Percentiles rank a stretch among this genome's conserved stretches.
These are phyloP conservation scores for Coemansia sp. DNA, from an alignment of 192 early-diverging fungal species.

Conservation along the genomic window DNA sequence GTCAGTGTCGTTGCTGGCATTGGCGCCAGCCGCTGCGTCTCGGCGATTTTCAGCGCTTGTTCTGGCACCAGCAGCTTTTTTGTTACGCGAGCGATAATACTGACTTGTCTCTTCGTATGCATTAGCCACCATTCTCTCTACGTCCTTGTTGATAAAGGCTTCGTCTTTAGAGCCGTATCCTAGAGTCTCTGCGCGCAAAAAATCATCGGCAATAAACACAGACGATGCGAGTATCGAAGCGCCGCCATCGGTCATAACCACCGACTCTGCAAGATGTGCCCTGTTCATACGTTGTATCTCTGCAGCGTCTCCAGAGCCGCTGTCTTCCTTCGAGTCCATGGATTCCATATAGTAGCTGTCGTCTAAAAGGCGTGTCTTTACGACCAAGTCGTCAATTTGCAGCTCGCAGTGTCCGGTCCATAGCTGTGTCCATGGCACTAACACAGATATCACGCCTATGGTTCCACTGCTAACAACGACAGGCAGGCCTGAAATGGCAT, in stretches of 20 bases:
- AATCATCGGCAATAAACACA: constrained; percentile 86
- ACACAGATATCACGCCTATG: constrained; percentile 69
- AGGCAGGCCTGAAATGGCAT: constrained; percentile 67
- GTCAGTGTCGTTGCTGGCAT: constrained; percentile 18
- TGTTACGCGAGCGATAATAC: constrained; percentile 30
- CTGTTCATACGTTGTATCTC: constrained; percentile 11
- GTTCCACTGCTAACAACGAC: constrained; percentile 68
- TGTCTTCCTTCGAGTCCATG: constrained; percentile 11
- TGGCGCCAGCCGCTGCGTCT: not conserved
- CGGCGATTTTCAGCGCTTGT: not conserved
- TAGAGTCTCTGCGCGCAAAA: constrained; percentile 68
- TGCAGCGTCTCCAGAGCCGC: constrained; percentile 13
- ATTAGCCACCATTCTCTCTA: constrained; percentile 52
- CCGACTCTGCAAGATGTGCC: constrained; percentile 35
- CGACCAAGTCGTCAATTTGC: constrained; percentile 67
- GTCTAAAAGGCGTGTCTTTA: constrained; percentile 52
- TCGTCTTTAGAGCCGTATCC: constrained; percentile 67
- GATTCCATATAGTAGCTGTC: constrained; percentile 11
- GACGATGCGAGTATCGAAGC: constrained; percentile 77
- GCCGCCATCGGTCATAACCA: constrained; percentile 59
- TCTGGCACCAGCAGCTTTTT: not conserved
- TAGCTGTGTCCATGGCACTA: constrained; percentile 82
- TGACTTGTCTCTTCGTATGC: constrained; percentile 50
- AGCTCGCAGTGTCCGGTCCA: constrained; percentile 78
- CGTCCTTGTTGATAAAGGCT: constrained; percentile 52